phyloP scores from a whole-genome alignment of 371 early-diverging fungal species.

The Syncephalastrum contaminatum region DNA sequence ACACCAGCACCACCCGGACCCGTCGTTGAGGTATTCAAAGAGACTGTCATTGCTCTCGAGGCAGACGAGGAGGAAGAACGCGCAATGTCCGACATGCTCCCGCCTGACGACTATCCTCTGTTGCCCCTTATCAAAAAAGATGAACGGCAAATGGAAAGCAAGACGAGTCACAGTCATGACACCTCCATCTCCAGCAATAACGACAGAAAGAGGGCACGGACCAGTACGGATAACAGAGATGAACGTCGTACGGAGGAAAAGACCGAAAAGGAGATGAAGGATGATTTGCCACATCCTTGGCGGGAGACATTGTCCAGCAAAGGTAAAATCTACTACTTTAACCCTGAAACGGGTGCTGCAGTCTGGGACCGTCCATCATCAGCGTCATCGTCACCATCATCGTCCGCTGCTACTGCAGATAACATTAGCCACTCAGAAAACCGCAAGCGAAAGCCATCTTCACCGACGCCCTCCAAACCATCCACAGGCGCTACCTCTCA shows the following conservation, averaged over 20 bases:
- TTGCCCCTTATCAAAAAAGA: not conserved
- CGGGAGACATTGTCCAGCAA: conserved; percentile 10
- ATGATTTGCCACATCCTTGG: conserved; percentile 15
- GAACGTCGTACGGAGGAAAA: not conserved
- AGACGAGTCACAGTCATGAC: not conserved
- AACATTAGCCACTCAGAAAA: too few species aligned
- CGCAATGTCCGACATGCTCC: conserved; percentile 7
- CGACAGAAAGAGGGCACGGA: not conserved
- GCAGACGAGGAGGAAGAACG: conserved; percentile 20
- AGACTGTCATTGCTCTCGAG: conserved; percentile 16
- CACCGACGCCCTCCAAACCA: too few species aligned
- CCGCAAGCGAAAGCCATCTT: too few species aligned
- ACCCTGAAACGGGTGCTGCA: conserved; percentile 10
- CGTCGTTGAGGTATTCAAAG: conserved; percentile 1
- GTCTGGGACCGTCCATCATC: conserved; percentile 12
- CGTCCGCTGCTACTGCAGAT: too few species aligned
- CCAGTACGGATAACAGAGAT: not conserved
- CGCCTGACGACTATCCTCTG: not conserved
- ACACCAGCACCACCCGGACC: conserved; percentile 1
- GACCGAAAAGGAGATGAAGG: not conserved
- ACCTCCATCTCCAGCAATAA: not conserved
- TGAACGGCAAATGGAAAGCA: not conserved
- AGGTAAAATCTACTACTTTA: conserved; percentile 16
- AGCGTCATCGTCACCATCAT: too few species aligned
- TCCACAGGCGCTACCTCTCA: too few species aligned